Evolutionary conservation across 2,329 filamentous ascomycete species (phyloP), one percentile per base, ranked within the genome.

Genomic region (Decorospora gaudefroyi): DNA sequence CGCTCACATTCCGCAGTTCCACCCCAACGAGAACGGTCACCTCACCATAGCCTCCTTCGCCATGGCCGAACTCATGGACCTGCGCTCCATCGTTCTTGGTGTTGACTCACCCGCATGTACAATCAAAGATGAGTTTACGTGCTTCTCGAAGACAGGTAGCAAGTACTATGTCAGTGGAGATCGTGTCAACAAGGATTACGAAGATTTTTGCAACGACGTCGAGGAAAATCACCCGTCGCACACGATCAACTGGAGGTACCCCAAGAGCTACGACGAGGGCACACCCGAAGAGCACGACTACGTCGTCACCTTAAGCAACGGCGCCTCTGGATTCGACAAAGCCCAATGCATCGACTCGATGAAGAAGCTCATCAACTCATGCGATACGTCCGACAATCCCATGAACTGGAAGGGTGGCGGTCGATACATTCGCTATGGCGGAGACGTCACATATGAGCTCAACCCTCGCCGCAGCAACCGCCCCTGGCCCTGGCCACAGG

Each of bases 351-450:
- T 45, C 1, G 42, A 40, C 2, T 45, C 28, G 1, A 33, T 45
- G 34, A 28, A 23, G 34, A 34, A 34, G 7, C 21, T 40, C 2
- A 40, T 45, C 0, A 40, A 40, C 4, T 34, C 42, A 4, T 33
- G 34, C 18, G 28, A 40, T 1, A 40, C 42, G 2, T 21, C 12
- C 1, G 35, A 45, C 10, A 45, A 45, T 13, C 42, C 34, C 2
- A 45, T 45, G 42, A 45, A 30, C 22, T 40, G 28, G 42, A 40
- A 45, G 12, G 35, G 42, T 6, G 35, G 35, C 1, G 35, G 35
- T 1, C 17, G 35, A 2, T 45, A 34, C 11, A 43, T 45, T 17
- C 42, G 35, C 23, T 4, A 6, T 0, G n/a, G 8, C 4, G 35
- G 35, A 34, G 42, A 45, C 29, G 22, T 33, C 17, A 34, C 40